Evolutionary conservation across 352 stramenopile genomes (phyloP).

Genomic region (Globisporangium heterothallicum): DNA sequence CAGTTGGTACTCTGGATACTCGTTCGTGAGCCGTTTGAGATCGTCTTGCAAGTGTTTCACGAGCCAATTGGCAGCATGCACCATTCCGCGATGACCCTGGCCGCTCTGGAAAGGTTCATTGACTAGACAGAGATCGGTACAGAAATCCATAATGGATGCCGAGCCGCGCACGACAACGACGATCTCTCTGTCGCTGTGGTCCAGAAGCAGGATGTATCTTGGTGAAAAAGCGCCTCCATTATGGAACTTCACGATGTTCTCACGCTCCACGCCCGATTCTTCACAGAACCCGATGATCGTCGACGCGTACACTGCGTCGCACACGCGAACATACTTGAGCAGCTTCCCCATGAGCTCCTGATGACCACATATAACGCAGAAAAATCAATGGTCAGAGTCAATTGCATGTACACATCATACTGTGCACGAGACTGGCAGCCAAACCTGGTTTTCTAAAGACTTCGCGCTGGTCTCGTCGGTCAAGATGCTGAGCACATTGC

Average conservation of each 20-base stretch:
- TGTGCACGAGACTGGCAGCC: not conserved
- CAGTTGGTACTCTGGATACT: constrained; percentile 52
- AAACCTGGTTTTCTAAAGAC: constrained; percentile 14
- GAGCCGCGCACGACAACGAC: constrained; percentile 62
- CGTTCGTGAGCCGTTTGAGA: constrained; percentile 26
- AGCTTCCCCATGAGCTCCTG: constrained; percentile 10
- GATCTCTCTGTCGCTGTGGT: constrained; percentile 52
- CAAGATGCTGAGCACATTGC: constrained; percentile 17
- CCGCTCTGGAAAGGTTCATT: constrained; percentile 67
- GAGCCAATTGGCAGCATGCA: constrained; percentile 69
- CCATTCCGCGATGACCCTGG: constrained; percentile 78
- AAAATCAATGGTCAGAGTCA: not conserved
- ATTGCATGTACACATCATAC: no score
- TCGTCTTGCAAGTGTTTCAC: constrained; percentile 49
- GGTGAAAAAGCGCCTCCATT: constrained; percentile 72
- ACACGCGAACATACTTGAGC: constrained; percentile 32
- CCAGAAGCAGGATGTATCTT: constrained; percentile 59
- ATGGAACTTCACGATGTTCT: constrained; percentile 43
- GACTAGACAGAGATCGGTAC: constrained; percentile 71
- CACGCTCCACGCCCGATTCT: constrained; percentile 33
- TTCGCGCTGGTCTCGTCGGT: constrained; percentile 25
- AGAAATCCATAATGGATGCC: constrained; percentile 77
- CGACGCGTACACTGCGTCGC: constrained; percentile 66
- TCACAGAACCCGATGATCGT: constrained; percentile 44
- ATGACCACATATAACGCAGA: not conserved